Conservation (phyloP, 169 alveolate species). For the Cryptosporidium andersoni region DNA sequence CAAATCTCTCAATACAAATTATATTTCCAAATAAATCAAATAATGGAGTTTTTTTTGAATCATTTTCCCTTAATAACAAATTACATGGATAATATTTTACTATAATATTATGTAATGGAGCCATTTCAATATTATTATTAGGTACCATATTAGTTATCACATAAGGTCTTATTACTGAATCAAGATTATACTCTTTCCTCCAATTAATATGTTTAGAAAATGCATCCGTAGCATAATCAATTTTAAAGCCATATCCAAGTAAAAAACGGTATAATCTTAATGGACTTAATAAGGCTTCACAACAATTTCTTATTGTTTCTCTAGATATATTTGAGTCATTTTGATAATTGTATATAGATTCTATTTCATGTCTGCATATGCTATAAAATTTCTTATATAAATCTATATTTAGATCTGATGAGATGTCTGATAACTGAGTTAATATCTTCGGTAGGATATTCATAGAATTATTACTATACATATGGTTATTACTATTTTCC, state of each 20-base stretch:
- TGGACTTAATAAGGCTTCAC: conserved; percentile 41
- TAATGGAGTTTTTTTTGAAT: conserved; percentile 44
- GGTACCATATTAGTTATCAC: conserved; percentile 69
- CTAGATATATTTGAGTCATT: background rate
- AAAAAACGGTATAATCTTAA: conserved; percentile 48
- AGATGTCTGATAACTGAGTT: conserved; percentile 10
- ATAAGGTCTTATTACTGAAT: conserved; percentile 57
- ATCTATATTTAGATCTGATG: conserved; percentile 27
- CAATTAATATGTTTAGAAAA: conserved; percentile 52
- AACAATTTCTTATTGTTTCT: conserved; percentile 51
- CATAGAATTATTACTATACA: no score
- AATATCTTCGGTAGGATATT: conserved; percentile 18
- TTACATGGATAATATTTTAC: conserved; percentile 64
- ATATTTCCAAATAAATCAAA: conserved; percentile 46
- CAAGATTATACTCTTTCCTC: conserved; percentile 66
- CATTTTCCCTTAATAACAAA: conserved; percentile 41
- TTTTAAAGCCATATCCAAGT: conserved; percentile 36
- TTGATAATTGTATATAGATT: conserved; percentile 5
- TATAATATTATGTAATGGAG: conserved; percentile 52
- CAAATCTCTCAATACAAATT: conserved; percentile 66
- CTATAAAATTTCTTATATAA: conserved; percentile 36
- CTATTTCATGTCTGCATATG: conserved; percentile 15
- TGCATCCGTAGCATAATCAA: conserved; percentile 21
- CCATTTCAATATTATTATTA: conserved; percentile 69
- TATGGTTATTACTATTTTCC: no score